Conservation (phyloP, 2,329 filamentous ascomycete species). For the Leptographium galeiforme region DNA sequence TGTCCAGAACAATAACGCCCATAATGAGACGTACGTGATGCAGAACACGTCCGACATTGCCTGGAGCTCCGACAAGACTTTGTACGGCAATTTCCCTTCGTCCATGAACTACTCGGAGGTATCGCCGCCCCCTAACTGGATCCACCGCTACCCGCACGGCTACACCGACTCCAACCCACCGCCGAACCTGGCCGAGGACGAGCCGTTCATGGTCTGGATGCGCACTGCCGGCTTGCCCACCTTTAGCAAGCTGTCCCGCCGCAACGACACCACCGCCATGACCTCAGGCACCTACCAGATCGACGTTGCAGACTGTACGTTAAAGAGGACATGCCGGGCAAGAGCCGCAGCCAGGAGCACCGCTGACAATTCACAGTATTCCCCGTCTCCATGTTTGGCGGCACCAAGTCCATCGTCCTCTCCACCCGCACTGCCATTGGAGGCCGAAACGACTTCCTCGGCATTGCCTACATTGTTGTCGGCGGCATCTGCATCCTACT, state of each 20-base stretch:
- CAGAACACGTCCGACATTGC: constrained; percentile 61
- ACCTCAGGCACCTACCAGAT: constrained; percentile 59
- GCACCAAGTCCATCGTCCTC: constrained; percentile 80
- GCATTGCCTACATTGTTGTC: constrained; percentile 90
- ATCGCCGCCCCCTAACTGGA: constrained; percentile 79
- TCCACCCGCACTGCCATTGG: constrained; percentile 88
- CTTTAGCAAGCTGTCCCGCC: constrained; percentile 84
- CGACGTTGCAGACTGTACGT: constrained; percentile 65
- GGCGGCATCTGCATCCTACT: constrained; percentile 86
- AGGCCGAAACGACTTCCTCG: constrained; percentile 87
- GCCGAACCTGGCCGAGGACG: constrained; percentile 60
- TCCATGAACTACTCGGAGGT: constrained; percentile 53
- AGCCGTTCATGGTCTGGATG: constrained; percentile 98
- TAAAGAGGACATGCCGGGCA: neutral
- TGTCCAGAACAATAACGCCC: constrained; percentile 22
- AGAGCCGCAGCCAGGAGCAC: constrained; percentile 1
- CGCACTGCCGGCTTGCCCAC: constrained; percentile 83
- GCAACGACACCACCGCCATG: constrained; percentile 64
- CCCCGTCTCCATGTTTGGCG: constrained; percentile 62
- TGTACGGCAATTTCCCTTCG: constrained; percentile 52
- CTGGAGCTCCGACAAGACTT: constrained; percentile 68
- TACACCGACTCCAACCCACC: constrained; percentile 54
- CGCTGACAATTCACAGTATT: constrained; percentile 46
- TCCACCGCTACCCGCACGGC: constrained; percentile 50
- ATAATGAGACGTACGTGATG: constrained; percentile 56